A percentile compares a stretch with the other conserved stretches of the same genome.
phyloP scores from a whole-genome alignment of 1,284 basidiomycete species.

The Pseudozyma pruni region DNA sequence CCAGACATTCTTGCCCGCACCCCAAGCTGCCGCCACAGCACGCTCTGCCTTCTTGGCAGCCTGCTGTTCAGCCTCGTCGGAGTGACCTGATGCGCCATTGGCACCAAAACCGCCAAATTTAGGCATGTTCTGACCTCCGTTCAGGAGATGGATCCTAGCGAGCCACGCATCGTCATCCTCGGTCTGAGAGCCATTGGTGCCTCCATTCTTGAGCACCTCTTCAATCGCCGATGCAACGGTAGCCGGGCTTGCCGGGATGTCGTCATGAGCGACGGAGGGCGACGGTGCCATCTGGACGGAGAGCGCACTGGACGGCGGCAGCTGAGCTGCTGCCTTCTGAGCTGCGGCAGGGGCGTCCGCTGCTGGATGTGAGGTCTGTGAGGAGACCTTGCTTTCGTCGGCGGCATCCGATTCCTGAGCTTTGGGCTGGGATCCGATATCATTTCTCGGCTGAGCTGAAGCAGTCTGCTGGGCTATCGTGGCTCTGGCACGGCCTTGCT shows the following conservation, averaged over 20 bases:
- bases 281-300: slow-evolving; percentile 3
- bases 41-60: slow-evolving; percentile 49
- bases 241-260: slow-evolving; percentile 39
- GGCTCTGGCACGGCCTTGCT: neutral
- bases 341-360: neutral
- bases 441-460: neutral
- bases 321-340: slow-evolving; percentile 9
- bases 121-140: slow-evolving; percentile 59
- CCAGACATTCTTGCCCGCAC: slow-evolving; percentile 49
- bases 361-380: neutral
- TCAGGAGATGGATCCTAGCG: slow-evolving; percentile 58
- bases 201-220: slow-evolving; percentile 36
- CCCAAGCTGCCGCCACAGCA: slow-evolving; percentile 46
- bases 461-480: slow-evolving; percentile 2
- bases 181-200: slow-evolving; percentile 25
- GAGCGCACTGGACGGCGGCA: slow-evolving; percentile 9
- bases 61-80: slow-evolving; percentile 27
- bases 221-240: slow-evolving; percentile 46
- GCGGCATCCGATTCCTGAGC: slow-evolving; percentile 1
- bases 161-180: slow-evolving; percentile 61
- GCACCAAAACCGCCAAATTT: slow-evolving; percentile 37
- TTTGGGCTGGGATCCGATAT: neutral
- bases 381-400: neutral
- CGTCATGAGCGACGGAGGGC: slow-evolving; percentile 10
- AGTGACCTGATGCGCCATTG: slow-evolving; percentile 21